These are phyloP conservation scores for Phanerodontia chrysosporium DNA, from an alignment of 768 basidiomycete genomes.

Conservation along the genomic window DNA sequence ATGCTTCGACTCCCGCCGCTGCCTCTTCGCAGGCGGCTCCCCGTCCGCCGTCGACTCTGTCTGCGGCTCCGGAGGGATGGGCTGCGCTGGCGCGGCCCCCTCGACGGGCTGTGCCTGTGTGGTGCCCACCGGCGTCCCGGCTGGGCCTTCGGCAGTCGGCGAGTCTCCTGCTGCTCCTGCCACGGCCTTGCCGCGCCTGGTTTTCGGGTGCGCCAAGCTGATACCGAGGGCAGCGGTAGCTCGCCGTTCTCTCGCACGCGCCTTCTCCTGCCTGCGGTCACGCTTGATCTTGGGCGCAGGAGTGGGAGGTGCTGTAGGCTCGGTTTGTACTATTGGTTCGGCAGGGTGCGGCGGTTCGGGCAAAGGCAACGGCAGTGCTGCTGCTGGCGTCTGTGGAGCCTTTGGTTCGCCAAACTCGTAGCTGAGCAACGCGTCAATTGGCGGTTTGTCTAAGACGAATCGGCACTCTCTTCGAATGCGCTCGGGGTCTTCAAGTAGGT, in stretches of 20 bases:
- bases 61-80: too few relatives aligned
- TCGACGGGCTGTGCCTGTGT: too few relatives aligned
- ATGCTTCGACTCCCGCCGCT: background rate
- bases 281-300: slow-evolving; percentile 31
- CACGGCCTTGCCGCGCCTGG: slow-evolving; percentile 19
- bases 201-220: slow-evolving; percentile 46
- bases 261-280: slow-evolving; percentile 22
- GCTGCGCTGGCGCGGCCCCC: too few relatives aligned
- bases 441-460: slow-evolving; percentile 50
- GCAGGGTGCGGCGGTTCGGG: slow-evolving; percentile 12
- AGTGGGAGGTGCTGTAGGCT: background rate
- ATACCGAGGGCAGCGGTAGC: slow-evolving; percentile 39
- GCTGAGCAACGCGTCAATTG: slow-evolving; percentile 62
- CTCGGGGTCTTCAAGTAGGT: slow-evolving; percentile 51
- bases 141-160: too few relatives aligned
- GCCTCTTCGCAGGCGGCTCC: slow-evolving; percentile 3
- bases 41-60: background rate
- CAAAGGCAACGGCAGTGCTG: slow-evolving; percentile 34
- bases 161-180: background rate
- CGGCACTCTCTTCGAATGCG: slow-evolving; percentile 49
- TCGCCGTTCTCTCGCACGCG: slow-evolving; percentile 22
- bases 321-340: slow-evolving; percentile 26
- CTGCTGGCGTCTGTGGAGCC: slow-evolving; percentile 55
- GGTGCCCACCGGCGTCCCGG: too few relatives aligned
- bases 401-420: slow-evolving; percentile 63